These are phyloP conservation scores for Boletellus ananas DNA, from an alignment of 768 basidiomycete species.

Conservation along the genomic window DNA sequence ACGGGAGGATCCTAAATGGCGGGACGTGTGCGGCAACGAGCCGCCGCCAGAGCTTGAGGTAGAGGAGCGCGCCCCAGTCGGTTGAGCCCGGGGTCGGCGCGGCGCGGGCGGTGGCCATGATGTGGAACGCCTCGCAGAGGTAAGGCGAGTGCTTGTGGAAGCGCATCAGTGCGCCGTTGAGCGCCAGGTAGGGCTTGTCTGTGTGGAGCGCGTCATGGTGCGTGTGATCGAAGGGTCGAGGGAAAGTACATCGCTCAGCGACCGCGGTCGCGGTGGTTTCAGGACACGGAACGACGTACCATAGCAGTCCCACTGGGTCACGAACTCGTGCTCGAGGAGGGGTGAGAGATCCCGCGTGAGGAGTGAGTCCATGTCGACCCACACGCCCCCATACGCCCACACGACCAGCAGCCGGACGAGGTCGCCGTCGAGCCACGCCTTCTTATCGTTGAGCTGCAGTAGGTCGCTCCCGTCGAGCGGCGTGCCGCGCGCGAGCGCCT, in stretches of 20 bases:
- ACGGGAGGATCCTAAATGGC: conserved; percentile 91
- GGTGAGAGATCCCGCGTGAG: conserved; percentile 85
- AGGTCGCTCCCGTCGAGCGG: conserved; percentile 63
- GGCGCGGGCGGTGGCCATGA: conserved; percentile 72
- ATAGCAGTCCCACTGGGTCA: conserved; percentile 99
- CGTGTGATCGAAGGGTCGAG: background rate
- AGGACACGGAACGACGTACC: conserved; percentile 57
- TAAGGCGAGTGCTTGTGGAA: conserved; percentile 91
- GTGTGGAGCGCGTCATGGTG: background rate
- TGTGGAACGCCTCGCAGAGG: conserved; percentile 93
- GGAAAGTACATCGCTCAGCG: no score
- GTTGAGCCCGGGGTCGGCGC: conserved; percentile 71
- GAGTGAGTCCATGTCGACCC: conserved; percentile 97
- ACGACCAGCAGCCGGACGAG: conserved; percentile 82
- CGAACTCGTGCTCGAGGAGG: conserved; percentile 90
- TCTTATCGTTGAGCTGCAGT: conserved; percentile 61
- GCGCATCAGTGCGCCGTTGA: conserved; percentile 95
- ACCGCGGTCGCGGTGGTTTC: no score
- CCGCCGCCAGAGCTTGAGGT: conserved; percentile 86
- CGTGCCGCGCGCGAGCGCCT: conserved; percentile 67
- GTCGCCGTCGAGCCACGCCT: conserved; percentile 95
- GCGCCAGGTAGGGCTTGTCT: conserved; percentile 73
- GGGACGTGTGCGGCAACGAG: conserved; percentile 67
- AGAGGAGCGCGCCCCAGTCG: conserved; percentile 92
- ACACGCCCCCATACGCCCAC: conserved; percentile 90